Percentiles rank a stretch among this genome's conserved stretches.
phyloP scores from a whole-genome alignment of 2,329 filamentous ascomycete genomes.

The Arthrobotrys entomopaga region DNA sequence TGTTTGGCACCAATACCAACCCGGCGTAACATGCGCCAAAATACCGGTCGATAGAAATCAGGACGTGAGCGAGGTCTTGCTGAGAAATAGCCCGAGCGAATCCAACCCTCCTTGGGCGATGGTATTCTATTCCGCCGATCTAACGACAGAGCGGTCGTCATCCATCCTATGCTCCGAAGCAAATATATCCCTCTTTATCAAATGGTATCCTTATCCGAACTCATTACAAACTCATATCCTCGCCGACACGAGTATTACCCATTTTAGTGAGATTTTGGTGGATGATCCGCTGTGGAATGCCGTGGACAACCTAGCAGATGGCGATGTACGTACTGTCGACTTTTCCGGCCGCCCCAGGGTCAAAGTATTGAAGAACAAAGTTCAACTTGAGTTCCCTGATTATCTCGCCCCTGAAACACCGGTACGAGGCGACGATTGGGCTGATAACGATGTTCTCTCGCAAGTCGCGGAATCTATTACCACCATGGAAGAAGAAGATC shows the following conservation, averaged over 20 bases:
- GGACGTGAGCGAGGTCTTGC: background rate
- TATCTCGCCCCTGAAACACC: background rate
- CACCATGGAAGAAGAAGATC: constrained; percentile 3
- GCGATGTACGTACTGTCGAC: background rate
- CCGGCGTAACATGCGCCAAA: background rate
- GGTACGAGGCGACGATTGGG: background rate
- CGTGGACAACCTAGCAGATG: background rate
- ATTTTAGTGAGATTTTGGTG: constrained; percentile 17
- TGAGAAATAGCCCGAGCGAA: background rate
- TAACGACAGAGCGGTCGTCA: background rate
- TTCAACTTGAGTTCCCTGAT: background rate
- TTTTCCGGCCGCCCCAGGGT: background rate
- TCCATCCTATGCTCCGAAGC: background rate
- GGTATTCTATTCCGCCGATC: constrained; percentile 22
- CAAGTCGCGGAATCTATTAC: background rate
- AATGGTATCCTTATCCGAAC: constrained; percentile 10
- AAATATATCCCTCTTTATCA: constrained; percentile 8
- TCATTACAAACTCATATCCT: constrained; percentile 8
- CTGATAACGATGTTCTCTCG: background rate
- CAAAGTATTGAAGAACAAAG: background rate
- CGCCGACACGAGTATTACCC: background rate
- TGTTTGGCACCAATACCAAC: constrained; percentile 9
- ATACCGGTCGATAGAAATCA: background rate
- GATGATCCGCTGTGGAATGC: background rate
- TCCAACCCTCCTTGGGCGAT: constrained; percentile 1